A percentile compares a stretch with the other conserved stretches of the same genome.
These are phyloP conservation scores for Puccinia brachypodii DNA, from an alignment of 1,284 basidiomycete species.

Conservation along the genomic window DNA sequence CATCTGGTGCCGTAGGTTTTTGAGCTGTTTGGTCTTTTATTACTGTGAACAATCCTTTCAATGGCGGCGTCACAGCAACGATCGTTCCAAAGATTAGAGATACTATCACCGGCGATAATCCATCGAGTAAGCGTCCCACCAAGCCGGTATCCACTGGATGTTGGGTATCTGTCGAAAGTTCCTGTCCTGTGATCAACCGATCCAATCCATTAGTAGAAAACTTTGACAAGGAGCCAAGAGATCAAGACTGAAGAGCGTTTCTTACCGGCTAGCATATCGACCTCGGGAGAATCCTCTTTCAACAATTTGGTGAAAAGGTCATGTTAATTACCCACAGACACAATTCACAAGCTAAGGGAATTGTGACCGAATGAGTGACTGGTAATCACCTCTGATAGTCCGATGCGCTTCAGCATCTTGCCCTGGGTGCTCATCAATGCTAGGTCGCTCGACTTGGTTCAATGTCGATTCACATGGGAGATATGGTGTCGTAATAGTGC, in stretches of 20 bases:
- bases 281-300: neutral
- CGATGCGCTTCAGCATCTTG: neutral
- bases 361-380: neutral
- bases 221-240: neutral
- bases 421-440: neutral
- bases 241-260: neutral
- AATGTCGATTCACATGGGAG: neutral
- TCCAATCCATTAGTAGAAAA: neutral
- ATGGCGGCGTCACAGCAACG: slow-evolving; percentile 16
- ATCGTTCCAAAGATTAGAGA: slow-evolving; percentile 14
- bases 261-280: neutral
- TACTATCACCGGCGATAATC: slow-evolving; percentile 20
- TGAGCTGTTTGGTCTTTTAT: neutral
- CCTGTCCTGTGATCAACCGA: neutral
- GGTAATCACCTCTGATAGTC: neutral
- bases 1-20: slow-evolving; percentile 20
- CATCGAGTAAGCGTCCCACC: neutral
- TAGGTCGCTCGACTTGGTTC: neutral
- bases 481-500: neutral
- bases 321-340: neutral
- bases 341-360: neutral
- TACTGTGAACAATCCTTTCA: slow-evolving; percentile 25
- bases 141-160: neutral
- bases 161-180: neutral
- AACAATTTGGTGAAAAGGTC: neutral